These are phyloP conservation scores for Phytophthora boehmeriae DNA, from an alignment of 352 stramenopile genomes.

Conservation along the genomic window DNA sequence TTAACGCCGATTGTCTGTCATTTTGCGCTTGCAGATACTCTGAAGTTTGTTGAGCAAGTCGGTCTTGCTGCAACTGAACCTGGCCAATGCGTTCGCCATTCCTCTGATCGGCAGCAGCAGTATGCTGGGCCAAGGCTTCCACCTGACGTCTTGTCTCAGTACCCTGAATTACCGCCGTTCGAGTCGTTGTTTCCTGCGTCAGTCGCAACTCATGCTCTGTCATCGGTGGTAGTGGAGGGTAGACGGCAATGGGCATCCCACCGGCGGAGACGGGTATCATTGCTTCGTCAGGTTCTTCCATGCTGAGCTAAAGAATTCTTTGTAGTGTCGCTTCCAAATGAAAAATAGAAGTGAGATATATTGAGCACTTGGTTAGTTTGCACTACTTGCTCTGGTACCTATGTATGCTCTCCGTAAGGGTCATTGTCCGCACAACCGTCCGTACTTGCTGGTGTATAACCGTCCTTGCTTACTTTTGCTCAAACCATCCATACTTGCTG, in stretches of 20 bases:
- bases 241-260: background rate
- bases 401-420: too few species aligned
- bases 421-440: too few species aligned
- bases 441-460: too few species aligned
- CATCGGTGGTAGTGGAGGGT: background rate
- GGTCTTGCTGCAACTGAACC: background rate
- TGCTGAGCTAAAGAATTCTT: constrained; percentile 5
- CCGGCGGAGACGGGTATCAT: background rate
- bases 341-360: constrained; percentile 2
- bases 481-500: too few species aligned
- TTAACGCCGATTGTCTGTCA: background rate
- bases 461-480: too few species aligned
- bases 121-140: background rate
- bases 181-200: background rate
- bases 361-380: too few species aligned
- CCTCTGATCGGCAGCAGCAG: background rate
- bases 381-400: too few species aligned
- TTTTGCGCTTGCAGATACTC: background rate
- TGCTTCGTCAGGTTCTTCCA: background rate
- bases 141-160: background rate
- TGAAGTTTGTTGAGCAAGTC: background rate
- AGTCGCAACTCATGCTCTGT: background rate
- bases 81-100: background rate
- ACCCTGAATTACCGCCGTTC: background rate
- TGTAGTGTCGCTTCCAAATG: background rate